Conservation (phyloP, 1,284 basidiomycete genomes). For the Polyporus tsugae region DNA sequence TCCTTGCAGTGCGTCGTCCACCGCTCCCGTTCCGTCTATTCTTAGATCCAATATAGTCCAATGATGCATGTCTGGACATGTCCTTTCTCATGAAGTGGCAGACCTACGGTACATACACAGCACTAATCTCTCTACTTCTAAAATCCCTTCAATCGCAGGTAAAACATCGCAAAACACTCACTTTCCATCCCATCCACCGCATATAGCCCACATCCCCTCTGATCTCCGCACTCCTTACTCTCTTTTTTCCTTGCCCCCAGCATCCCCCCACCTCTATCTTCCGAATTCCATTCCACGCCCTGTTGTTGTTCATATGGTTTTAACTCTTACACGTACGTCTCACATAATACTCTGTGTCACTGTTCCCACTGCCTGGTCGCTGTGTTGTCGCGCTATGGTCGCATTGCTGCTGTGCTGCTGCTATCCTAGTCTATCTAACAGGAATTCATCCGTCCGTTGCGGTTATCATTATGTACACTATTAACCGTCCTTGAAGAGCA, state of each 20-base stretch:
- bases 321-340: neutral
- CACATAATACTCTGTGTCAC: neutral
- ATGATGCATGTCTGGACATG: neutral
- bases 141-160: neutral
- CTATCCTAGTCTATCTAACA: neutral
- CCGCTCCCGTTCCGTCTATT: neutral
- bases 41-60: neutral
- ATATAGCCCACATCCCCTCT: neutral
- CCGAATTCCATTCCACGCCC: neutral
- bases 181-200: neutral
- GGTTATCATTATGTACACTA: neutral
- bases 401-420: constrained; percentile 13
- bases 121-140: neutral
- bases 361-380: constrained; percentile 2
- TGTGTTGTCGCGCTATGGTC: constrained; percentile 9
- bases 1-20: neutral
- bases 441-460: neutral
- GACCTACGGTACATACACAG: neutral
- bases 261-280: neutral
- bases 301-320: neutral
- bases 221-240: neutral
- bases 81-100: neutral
- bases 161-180: neutral
- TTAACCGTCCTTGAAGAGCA: neutral
- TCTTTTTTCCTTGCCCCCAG: neutral